Percentiles rank a stretch among this genome's conserved stretches.
These are phyloP conservation scores for Talaromyces proteolyticus DNA, from an alignment of 495 filamentous ascomycete genomes.

Conservation along the genomic window DNA sequence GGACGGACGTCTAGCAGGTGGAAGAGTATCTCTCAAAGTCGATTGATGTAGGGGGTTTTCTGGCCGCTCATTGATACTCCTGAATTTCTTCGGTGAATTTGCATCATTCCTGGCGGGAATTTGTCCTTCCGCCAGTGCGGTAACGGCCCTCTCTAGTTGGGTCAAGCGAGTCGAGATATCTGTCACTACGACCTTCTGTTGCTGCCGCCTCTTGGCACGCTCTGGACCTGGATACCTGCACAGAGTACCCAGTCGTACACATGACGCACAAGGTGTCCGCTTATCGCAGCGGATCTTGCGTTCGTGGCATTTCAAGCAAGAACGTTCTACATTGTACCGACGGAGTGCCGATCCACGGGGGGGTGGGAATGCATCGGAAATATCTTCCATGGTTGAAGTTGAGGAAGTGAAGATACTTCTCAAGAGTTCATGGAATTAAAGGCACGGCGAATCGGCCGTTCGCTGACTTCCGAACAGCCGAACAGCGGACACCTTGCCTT, in stretches of 20 bases:
- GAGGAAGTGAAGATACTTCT: too few relatives aligned
- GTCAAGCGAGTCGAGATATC: conserved; percentile 18
- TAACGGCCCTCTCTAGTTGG: conserved; percentile 22
- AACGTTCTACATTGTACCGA: conserved; percentile 12
- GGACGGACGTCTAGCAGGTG: too few relatives aligned
- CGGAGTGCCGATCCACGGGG: background rate
- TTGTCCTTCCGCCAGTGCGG: conserved; percentile 3
- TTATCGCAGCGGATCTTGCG: conserved; percentile 34
- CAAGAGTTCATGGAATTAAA: too few relatives aligned
- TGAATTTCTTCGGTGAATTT: background rate
- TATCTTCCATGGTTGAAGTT: too few relatives aligned
- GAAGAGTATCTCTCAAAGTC: too few relatives aligned
- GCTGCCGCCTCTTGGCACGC: conserved; percentile 16
- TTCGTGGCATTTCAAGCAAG: conserved; percentile 30
- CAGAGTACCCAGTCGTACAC: conserved; percentile 12
- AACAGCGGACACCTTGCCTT: too few relatives aligned
- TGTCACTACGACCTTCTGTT: conserved; percentile 14
- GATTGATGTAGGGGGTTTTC: too few relatives aligned
- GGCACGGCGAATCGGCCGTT: too few relatives aligned
- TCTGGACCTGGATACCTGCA: conserved; percentile 28
- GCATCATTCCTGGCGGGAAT: background rate
- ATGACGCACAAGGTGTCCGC: conserved; percentile 21
- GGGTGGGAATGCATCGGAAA: too few relatives aligned
- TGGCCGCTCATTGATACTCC: too few relatives aligned
- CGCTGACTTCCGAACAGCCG: too few relatives aligned